Percentiles rank a stretch among this genome's conserved stretches.
These are phyloP conservation scores for Tylopilus sp. DNA, from an alignment of 1,284 basidiomycete genomes.

Conservation along the genomic window DNA sequence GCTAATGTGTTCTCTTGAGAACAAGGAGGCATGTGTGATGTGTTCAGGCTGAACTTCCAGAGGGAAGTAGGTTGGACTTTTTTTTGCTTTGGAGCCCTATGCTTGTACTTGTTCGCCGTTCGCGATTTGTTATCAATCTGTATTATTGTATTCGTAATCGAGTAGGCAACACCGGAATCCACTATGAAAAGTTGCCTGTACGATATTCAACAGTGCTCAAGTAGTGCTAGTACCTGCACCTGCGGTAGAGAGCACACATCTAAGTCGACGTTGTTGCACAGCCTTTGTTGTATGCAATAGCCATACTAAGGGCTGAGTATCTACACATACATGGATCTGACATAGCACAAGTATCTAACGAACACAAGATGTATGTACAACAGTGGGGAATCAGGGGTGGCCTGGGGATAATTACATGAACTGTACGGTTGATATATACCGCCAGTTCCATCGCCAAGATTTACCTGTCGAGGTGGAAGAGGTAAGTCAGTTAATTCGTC, in stretches of 20 bases:
- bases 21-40: constrained; percentile 88
- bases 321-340: too few species aligned
- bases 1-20: constrained; percentile 84
- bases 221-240: too few species aligned
- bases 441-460: constrained; percentile 4
- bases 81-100: constrained; percentile 21
- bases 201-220: too few species aligned
- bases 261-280: too few species aligned
- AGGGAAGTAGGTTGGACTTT: background rate
- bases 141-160: constrained; percentile 33
- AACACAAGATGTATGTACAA: constrained; percentile 22
- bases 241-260: too few species aligned
- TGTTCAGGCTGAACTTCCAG: constrained; percentile 69
- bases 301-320: too few species aligned
- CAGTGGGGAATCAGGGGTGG: constrained; percentile 15
- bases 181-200: too few species aligned
- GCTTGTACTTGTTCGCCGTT: constrained; percentile 13
- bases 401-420: constrained; percentile 14
- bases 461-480: background rate
- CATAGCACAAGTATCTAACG: constrained; percentile 6
- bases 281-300: too few species aligned
- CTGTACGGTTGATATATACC: constrained; percentile 28
- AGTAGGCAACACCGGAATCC: too few species aligned
- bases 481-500: constrained; percentile 14
- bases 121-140: constrained; percentile 19